These are phyloP conservation scores for Agapanthus africanus DNA, from an alignment of 106 monocot species.

Conservation along the genomic window DNA sequence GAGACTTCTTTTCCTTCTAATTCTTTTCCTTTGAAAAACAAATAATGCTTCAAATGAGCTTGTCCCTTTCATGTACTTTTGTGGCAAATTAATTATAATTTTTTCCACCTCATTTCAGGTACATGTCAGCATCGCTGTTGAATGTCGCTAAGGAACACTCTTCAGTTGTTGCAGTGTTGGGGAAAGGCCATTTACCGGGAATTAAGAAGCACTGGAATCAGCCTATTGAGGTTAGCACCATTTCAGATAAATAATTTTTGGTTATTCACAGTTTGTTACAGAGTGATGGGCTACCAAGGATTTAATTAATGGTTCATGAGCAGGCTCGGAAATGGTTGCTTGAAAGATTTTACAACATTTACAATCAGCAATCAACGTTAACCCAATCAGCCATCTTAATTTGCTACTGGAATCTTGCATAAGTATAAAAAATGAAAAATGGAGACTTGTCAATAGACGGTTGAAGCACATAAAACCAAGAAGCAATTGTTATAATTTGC, in stretches of 20 bases:
- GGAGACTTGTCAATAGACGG: too few species aligned
- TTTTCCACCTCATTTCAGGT: too few species aligned
- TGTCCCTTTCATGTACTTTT: neutral
- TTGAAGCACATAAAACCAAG: too few species aligned
- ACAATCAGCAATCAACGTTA: too few species aligned
- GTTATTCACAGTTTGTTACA: too few species aligned
- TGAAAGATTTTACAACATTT: neutral
- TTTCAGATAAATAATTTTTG: too few species aligned
- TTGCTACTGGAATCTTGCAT: neutral
- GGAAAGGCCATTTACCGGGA: conserved; percentile 90
- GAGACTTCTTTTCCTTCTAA: neutral
- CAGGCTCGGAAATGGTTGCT: too few species aligned
- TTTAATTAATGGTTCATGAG: too few species aligned
- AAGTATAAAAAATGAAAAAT: too few species aligned
- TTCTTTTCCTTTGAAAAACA: neutral
- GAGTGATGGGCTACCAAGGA: too few species aligned
- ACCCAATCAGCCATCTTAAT: too few species aligned
- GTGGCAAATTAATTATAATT: neutral
- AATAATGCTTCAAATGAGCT: neutral
- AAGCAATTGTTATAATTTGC: too few species aligned
- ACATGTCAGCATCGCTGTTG: conserved; percentile 74
- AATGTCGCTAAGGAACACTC: conserved; percentile 77
- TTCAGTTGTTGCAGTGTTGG: conserved; percentile 91
- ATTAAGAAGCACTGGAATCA: conserved; percentile 89
- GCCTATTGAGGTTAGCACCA: conserved; percentile 57